These are phyloP conservation scores for Blastocystis sp. DNA, from an alignment of 352 stramenopile species.

Conservation along the genomic window DNA sequence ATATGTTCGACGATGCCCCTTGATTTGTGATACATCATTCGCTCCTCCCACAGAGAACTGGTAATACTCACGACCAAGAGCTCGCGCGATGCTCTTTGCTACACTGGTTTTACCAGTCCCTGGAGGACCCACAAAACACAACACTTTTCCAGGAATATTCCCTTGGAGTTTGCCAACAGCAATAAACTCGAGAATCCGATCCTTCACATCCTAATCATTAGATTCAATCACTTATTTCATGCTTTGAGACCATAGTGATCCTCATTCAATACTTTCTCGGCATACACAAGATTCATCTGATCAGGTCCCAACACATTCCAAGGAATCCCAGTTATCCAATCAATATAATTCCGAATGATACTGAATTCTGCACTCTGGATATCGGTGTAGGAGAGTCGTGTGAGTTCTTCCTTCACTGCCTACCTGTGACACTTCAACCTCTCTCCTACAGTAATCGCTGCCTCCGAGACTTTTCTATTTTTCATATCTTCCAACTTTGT, in stretches of 20 bases:
- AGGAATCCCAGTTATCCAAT: constrained; percentile 94
- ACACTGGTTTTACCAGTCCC: constrained; percentile 81
- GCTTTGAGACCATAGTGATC: constrained; percentile 88
- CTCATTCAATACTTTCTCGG: constrained; percentile 87
- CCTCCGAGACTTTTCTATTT: constrained; percentile 58
- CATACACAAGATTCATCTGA: constrained; percentile 91
- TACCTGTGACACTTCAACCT: constrained; percentile 70
- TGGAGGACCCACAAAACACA: constrained; percentile 89
- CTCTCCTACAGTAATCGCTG: constrained; percentile 36
- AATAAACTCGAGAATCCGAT: constrained; percentile 98
- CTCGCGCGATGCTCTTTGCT: constrained; percentile 89
- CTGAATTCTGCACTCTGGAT: constrained; percentile 98
- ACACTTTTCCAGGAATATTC: constrained; percentile 92
- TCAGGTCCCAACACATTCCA: constrained; percentile 91
- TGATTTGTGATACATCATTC: constrained; percentile 94
- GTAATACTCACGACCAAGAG: constrained; percentile 94
- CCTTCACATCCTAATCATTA: constrained; percentile 90
- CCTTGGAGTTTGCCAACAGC: constrained; percentile 94
- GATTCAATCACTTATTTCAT: not conserved
- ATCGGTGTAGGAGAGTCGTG: constrained; percentile 93
- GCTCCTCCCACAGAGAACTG: constrained; percentile 94
- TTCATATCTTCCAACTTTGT: constrained; percentile 76
- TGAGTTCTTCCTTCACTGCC: constrained; percentile 93
- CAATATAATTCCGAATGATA: constrained; percentile 94
- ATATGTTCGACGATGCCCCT: constrained; percentile 95